Evolutionary conservation across 176 grass and related monocot species (phyloP), one percentile per base, ranked within the genome.

Genomic region (Miscanthus lutarioriparius): DNA sequence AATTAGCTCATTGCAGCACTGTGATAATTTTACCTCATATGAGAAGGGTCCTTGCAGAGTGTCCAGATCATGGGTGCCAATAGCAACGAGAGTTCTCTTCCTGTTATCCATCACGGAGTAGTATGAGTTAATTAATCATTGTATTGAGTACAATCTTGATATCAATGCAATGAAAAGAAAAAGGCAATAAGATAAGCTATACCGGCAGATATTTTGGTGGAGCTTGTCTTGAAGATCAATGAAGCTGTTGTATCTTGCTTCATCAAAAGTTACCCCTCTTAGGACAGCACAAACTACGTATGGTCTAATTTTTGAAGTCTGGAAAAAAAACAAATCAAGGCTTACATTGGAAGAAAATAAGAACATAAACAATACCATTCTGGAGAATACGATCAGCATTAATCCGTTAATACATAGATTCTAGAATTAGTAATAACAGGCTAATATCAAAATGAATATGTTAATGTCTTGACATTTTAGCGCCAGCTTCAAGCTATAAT

Each of bases 181-280:
- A 6, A 14, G 5, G 17, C 12, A 39, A 74, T 22, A 74, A 72
- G 64, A 77, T 25, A 78, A 78, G 45, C 61, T 19, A 84, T 89
- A 98, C 95, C 96, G 73, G 89, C 96, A 98, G 83, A 98, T 96
- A 92, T 98, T 98, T 84, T 98, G 93, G 61, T 98, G 96, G 28
- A 98, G 89, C 80, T 98, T 98, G 86, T 98, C 93, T 94, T 98
- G 93, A n/a, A 98, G 87, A 74, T 94, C 96, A 82, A 98, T 98
- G 87, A 98, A 98, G 83, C 91, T 98, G 85, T 92, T 98, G 83
- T 96, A 98, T 86, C 91, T 91, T 54, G 76, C 88, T 91, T 98
- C 93, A 86, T 98, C 89, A 2, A 95, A 98, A 84, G 89, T 90
- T 84, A 98, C 81, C 26, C 93, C 93, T 85, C 93, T 91, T 84